Base-by-base conservation (phyloP, 2,329 filamentous ascomycete species). In the Xylaria sp. region DNA sequence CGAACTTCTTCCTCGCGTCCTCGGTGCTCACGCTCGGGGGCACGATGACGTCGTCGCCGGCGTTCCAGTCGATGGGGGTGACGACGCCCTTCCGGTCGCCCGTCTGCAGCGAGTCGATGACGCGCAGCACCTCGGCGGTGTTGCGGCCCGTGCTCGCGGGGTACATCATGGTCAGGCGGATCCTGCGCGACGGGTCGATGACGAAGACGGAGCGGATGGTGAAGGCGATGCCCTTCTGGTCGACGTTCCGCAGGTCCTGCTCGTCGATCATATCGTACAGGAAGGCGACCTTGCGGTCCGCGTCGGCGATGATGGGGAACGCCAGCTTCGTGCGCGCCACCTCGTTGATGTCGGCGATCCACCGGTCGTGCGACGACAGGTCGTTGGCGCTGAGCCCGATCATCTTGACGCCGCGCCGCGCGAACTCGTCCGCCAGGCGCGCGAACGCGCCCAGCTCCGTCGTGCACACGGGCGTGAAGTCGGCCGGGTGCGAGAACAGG, bases 401-500 rank as follows among this genome's bases (percentile, higher is more conserved):
- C 71, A 86, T 75, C 76, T 86, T 86, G 66, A 83, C 79, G 59
- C 76, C 77, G 65, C 83, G 81, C 73, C 81, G 84, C 67, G 77
- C 78, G 75, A 86, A 86, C 71, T 86, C 82, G 17, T 81, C 81
- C 74, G 85, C 82, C 62, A 86, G 78, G 72, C 84, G 84, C 39
- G 83, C 81, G 68, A 86, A 86, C 34, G 83, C 83, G 56, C 82
- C 83, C 45, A 86, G 77, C 73, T 86, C 83, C 47, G 83, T 86
- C 52, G 83, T 86, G 77, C 83, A 83, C 59, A 83, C 80, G 44
- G 80, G 80, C 7, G 80, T 83, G 74, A 80, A 83, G 57, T 71
- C 68, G 55, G 74, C 86, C 40, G 86, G 86, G 75, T 89, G 86
- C 41, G 85, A 88, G 80, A 89, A 89, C 63, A 89, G 79, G 59